phyloP scores from a whole-genome alignment of 2,329 filamentous ascomycete species.

The Trichophyton rubrum region DNA sequence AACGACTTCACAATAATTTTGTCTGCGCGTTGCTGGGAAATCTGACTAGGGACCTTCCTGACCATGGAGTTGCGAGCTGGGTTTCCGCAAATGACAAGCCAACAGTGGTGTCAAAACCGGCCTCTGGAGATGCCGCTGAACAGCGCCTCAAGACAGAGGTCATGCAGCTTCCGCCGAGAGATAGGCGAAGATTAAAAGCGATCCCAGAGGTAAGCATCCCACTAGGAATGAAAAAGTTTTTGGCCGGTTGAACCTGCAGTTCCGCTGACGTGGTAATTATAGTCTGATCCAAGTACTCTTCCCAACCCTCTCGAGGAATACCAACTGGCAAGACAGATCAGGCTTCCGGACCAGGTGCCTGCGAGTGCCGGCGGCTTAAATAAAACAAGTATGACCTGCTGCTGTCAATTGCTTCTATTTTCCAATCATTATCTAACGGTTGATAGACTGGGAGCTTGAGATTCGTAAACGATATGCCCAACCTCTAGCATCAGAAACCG shows the following conservation, averaged over 20 bases:
- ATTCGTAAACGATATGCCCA: slow-evolving; percentile 53
- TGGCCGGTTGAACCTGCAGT: not conserved
- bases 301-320: slow-evolving; percentile 32
- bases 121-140: slow-evolving; percentile 48
- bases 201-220: slow-evolving; percentile 36
- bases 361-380: slow-evolving; percentile 61
- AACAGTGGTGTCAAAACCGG: slow-evolving; percentile 37
- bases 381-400: slow-evolving; percentile 54
- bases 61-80: slow-evolving; percentile 51
- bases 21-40: slow-evolving; percentile 49
- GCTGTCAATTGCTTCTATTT: not conserved
- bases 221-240: too few relatives aligned
- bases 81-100: slow-evolving; percentile 48
- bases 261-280: slow-evolving; percentile 1
- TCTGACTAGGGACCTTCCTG: slow-evolving; percentile 46
- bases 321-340: slow-evolving; percentile 36
- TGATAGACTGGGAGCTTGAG: slow-evolving; percentile 48
- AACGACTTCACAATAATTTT: slow-evolving; percentile 51
- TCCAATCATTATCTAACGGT: not conserved
- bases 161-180: slow-evolving; percentile 49
- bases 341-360: slow-evolving; percentile 49
- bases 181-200: slow-evolving; percentile 46
- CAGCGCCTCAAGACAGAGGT: slow-evolving; percentile 52
- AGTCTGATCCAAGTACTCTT: slow-evolving; percentile 27
- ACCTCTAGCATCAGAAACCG: slow-evolving; percentile 47